phyloP scores from a whole-genome alignment of 1,284 basidiomycete species.

The Wallemia mellicola region DNA sequence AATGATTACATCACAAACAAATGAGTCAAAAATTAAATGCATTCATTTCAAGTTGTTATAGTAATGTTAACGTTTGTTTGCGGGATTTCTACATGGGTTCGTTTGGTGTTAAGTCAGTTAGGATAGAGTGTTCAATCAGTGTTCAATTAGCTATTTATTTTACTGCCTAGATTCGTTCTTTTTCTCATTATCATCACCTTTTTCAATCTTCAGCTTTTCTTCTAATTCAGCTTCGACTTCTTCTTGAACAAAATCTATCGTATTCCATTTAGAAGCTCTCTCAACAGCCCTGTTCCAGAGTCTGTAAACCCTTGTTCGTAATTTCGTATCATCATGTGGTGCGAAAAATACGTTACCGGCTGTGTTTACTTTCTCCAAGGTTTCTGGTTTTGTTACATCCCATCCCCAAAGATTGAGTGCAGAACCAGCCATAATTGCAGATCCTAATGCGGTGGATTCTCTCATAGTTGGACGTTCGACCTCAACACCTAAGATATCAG shows the following conservation, averaged over 20 bases:
- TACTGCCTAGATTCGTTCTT: background rate
- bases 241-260: background rate
- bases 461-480: constrained; percentile 84
- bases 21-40: background rate
- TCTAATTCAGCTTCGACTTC: background rate
- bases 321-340: constrained; percentile 26
- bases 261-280: constrained; percentile 39
- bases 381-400: constrained; percentile 60
- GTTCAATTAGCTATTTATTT: no score
- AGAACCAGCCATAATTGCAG: constrained; percentile 62
- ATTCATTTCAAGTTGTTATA: background rate
- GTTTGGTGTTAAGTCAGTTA: background rate
- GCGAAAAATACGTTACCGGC: constrained; percentile 42
- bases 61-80: background rate
- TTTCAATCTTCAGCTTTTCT: background rate
- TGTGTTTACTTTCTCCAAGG: constrained; percentile 65
- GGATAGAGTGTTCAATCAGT: no score
- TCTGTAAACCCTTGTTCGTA: constrained; percentile 31
- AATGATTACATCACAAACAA: no score
- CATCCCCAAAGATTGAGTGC: constrained; percentile 78
- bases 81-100: background rate
- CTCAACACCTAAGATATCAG: constrained; percentile 70
- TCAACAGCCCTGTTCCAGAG: constrained; percentile 65
- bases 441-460: constrained; percentile 91
- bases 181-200: background rate